These are phyloP conservation scores for Penicillium sp. DNA, from an alignment of 2,329 filamentous ascomycete species.

Conservation along the genomic window DNA sequence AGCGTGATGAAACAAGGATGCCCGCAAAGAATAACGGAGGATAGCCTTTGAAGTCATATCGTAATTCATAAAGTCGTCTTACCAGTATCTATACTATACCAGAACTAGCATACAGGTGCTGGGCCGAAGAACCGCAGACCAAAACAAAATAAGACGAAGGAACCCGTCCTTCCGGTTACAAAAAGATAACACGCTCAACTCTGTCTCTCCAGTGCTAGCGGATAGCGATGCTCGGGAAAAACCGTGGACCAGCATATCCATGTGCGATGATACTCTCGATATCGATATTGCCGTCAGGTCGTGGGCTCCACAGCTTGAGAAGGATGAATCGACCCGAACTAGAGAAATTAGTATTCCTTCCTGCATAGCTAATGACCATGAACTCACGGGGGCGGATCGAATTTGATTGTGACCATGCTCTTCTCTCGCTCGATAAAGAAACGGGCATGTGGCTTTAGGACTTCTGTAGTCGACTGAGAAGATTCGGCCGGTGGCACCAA, in stretches of 20 bases:
- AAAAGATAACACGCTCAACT: not conserved
- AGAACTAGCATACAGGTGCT: not conserved
- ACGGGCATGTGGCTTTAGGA: slow-evolving; percentile 69
- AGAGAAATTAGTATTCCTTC: slow-evolving; percentile 1
- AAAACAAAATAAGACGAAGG: not conserved
- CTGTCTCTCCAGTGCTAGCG: not conserved
- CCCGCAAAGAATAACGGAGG: not conserved
- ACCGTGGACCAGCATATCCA: slow-evolving; percentile 81
- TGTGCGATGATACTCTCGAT: slow-evolving; percentile 80
- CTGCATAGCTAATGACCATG: not conserved
- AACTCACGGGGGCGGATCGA: slow-evolving; percentile 50
- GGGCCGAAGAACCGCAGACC: not conserved
- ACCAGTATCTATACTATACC: not conserved
- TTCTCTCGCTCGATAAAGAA: slow-evolving; percentile 82
- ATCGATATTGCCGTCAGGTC: slow-evolving; percentile 74
- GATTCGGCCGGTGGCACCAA: slow-evolving; percentile 10
- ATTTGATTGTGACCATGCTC: slow-evolving; percentile 80
- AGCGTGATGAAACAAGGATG: not conserved
- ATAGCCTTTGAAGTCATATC: not conserved
- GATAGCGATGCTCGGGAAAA: slow-evolving; percentile 59
- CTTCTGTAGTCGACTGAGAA: slow-evolving; percentile 32
- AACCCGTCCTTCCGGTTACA: not conserved
- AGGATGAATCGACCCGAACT: slow-evolving; percentile 76
- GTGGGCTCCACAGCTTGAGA: slow-evolving; percentile 84
- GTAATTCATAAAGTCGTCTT: slow-evolving; percentile 4